Base-by-base conservation (phyloP, 2,329 filamentous ascomycete species). In the Sclerotinia nivalis region DNA sequence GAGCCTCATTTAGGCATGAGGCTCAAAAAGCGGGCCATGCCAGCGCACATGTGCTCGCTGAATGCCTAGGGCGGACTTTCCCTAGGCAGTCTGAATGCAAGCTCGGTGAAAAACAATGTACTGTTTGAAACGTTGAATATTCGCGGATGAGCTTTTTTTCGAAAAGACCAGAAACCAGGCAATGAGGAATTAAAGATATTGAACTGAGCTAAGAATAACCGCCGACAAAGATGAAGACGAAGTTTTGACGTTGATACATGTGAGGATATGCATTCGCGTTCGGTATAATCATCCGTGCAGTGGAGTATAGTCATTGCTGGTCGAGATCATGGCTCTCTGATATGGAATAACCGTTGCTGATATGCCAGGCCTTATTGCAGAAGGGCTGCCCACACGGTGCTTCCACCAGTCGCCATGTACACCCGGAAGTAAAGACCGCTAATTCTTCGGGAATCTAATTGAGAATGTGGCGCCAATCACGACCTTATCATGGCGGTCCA, bases 21-120 rank as follows among this genome's bases (percentile, higher is more conserved):
- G 28, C 64, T 66, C 25, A 66, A 66, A 66, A 66, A 64, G 34
- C 40, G 37, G 64, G 25, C 28, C 28, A 28, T 7, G 5, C 2
- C 15, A 37, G 34, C 7, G 47, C 31, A 50, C 49, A 66, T 20
- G 13, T 34, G 25, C 31, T n/a, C 49, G 18, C n/a, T 66, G 34
- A 45, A 22, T 56, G 64, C 61, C 47, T 52, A 59, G 13, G 12
- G 28, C 15, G n/a, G 47, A 64, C 47, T 64, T 64, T 13, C 47
- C 47, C n/a, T 52, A 52, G 47, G 31, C 61, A 64, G n/a, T 64
- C n/a, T 52, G 28, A 40, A 28, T 64, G 31, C 9, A 10, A 40
- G 60, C 47, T 50, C 47, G 22, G 47, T 52, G 15, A 52, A 52
- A 20, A 37, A 40, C 20, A 34, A 25, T 18, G 15, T 52, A 40